These are phyloP conservation scores for Gymnopus androsaceus DNA, from an alignment of 1,284 basidiomycete genomes.

Conservation along the genomic window DNA sequence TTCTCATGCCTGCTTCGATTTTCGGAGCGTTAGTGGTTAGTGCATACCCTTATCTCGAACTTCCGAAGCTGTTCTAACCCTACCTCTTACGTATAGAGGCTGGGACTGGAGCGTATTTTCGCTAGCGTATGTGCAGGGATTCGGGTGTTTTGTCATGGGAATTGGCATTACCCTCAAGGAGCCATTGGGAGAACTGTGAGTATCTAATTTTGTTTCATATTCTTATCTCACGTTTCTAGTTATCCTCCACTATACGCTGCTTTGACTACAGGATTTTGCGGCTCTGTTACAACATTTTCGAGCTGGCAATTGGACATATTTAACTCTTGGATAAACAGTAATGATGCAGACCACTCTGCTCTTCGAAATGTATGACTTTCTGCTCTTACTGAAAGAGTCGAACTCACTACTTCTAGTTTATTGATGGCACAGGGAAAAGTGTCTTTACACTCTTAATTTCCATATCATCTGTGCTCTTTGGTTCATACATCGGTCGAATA, in stretches of 20 bases:
- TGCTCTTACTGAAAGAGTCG: constrained; percentile 14
- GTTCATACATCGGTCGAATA: constrained; percentile 52
- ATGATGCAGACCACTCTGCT: constrained; percentile 60
- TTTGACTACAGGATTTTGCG: no score
- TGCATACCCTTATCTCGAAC: no score
- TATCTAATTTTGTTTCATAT: background rate
- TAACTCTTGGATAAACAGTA: constrained; percentile 79
- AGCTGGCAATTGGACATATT: constrained; percentile 93
- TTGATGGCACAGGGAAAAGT: constrained; percentile 87
- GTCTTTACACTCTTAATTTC: constrained; percentile 78
- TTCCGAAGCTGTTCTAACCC: no score
- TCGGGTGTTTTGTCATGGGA: constrained; percentile 94
- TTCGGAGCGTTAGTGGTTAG: constrained; percentile 79
- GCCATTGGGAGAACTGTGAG: constrained; percentile 75
- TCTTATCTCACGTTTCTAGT: constrained; percentile 40
- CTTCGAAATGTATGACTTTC: constrained; percentile 71
- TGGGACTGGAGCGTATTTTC: constrained; percentile 82
- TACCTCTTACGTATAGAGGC: constrained; percentile 68
- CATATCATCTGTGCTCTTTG: constrained; percentile 64
- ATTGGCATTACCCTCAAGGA: constrained; percentile 69
- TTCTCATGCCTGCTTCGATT: constrained; percentile 76
- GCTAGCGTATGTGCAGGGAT: constrained; percentile 84
- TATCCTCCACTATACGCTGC: constrained; percentile 89
- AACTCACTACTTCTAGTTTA: no score
- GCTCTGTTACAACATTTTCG: constrained; percentile 96